These are phyloP conservation scores for Saccharomyces hybrid DNA, from an alignment of 1,139 yeast species.

Conservation along the genomic window DNA sequence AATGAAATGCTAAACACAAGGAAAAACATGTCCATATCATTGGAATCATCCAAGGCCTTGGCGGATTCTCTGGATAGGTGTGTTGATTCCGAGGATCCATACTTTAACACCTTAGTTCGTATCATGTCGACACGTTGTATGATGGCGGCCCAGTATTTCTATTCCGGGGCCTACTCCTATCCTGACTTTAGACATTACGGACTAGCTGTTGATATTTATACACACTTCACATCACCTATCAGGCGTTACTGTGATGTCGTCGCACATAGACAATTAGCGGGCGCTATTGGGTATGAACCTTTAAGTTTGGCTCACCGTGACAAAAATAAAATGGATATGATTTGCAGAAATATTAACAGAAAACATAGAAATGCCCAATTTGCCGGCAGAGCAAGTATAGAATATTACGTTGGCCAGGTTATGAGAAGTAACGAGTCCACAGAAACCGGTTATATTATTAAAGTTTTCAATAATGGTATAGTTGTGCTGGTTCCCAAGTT, in stretches of 20 bases:
- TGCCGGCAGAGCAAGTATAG: conserved; percentile 97
- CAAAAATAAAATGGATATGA: conserved; percentile 79
- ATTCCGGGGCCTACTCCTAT: conserved; percentile 85
- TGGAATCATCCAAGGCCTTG: conserved; percentile 81
- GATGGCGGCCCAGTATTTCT: conserved; percentile 98
- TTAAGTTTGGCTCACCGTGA: conserved; percentile 79
- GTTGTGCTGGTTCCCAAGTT: conserved; percentile 94
- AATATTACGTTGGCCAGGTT: conserved; percentile 96
- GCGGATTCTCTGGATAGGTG: conserved; percentile 93
- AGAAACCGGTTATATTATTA: conserved; percentile 88
- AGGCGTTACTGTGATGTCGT: conserved; percentile 97
- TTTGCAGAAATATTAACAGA: conserved; percentile 82
- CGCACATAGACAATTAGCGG: conserved; percentile 95
- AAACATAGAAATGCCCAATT: conserved; percentile 98
- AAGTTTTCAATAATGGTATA: conserved; percentile 89
- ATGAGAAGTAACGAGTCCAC: conserved; percentile 67
- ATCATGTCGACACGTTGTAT: conserved; percentile 98
- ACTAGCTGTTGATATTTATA: conserved; percentile 91
- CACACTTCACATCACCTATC: conserved; percentile 98
- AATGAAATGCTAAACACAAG: conserved; percentile 86
- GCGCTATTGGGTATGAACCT: conserved; percentile 92
- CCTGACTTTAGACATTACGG: conserved; percentile 96
- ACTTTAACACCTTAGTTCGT: conserved; percentile 87
- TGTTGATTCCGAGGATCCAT: conserved; percentile 73
- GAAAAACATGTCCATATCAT: conserved; percentile 68